Base-by-base conservation (phyloP, 768 basidiomycete genomes). In the Phylloporus sp. region DNA sequence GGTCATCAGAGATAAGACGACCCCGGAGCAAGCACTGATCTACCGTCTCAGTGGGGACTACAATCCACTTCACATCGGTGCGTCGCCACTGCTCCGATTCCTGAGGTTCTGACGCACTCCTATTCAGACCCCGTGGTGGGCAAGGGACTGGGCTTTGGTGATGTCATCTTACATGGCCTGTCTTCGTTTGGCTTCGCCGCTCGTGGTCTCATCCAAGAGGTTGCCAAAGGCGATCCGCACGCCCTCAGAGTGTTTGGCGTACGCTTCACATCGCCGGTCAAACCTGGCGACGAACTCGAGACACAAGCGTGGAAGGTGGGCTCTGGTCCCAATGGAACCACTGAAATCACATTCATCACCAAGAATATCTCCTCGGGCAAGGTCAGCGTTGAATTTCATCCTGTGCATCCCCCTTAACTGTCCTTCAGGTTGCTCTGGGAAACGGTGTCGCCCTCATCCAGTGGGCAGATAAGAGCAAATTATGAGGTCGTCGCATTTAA, bases 151-250 rank as follows among this genome's bases (percentile, higher is more conserved):
- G 89, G 90, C 11, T 93, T 95, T 60, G 88, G 88, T 3, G 91
- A 85, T 43, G 82, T 86, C 32, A 92, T 95, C 60, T 77, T 94
- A 3, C 91, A 95, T 62, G 91, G 91, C 26, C 76, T 94, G 23
- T 84, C 86, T 18, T 81, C 86, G 0, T 93, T 80, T 64, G 91
- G 91, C 10, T 91, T 91, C 63, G 86, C 77, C 8, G 92, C 88
- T 4, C 83, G 91, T 38, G 88, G 82, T 2, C 69, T 94, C 48
- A 74, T 95, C 54, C 76, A 78, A 51, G 75, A 76, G 2, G 76
- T 85, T 12, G 88, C 81, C 0, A 78, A 75, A 0, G 78, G 78
- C 39, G 80, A 88, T 56, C 77, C 85, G 3, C 72, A 73, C 4
- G 74, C 85, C 2, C 72, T 95, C 54, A 82, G 76, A 54, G 74